phyloP scores from a whole-genome alignment of 169 alveolate genomes.

The Plasmodium gaboni region DNA sequence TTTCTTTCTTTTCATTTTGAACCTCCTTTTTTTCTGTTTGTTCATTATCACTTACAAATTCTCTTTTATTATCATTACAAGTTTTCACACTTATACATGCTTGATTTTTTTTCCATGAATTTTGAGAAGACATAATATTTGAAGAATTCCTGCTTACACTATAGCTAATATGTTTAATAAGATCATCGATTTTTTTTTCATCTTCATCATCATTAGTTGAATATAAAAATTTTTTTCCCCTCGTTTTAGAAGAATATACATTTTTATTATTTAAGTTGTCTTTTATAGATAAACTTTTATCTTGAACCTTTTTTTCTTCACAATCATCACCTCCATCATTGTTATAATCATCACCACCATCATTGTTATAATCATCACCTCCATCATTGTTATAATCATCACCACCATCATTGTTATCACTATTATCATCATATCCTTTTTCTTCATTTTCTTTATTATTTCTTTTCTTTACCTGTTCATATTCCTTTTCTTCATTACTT shows the following conservation, averaged over 20 bases:
- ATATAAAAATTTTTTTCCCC: too few species aligned
- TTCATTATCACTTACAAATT: not conserved
- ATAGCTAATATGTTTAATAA: conserved; percentile 8
- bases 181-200: conserved; percentile 14
- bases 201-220: not conserved
- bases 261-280: too few species aligned
- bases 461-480: not conserved
- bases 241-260: too few species aligned
- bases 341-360: not conserved
- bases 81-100: not conserved
- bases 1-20: not conserved
- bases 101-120: not conserved
- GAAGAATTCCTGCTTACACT: conserved; percentile 9
- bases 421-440: not conserved
- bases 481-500: not conserved
- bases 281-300: too few species aligned
- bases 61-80: conserved; percentile 1
- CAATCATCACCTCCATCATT: not conserved
- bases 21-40: not conserved
- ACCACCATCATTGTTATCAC: not conserved
- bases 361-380: not conserved
- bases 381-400: not conserved
- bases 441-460: not conserved
- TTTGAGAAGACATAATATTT: not conserved
- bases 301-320: too few species aligned